These are phyloP conservation scores for Themeda triandra DNA, from an alignment of 176 grass and related monocot genomes.

Conservation along the genomic window DNA sequence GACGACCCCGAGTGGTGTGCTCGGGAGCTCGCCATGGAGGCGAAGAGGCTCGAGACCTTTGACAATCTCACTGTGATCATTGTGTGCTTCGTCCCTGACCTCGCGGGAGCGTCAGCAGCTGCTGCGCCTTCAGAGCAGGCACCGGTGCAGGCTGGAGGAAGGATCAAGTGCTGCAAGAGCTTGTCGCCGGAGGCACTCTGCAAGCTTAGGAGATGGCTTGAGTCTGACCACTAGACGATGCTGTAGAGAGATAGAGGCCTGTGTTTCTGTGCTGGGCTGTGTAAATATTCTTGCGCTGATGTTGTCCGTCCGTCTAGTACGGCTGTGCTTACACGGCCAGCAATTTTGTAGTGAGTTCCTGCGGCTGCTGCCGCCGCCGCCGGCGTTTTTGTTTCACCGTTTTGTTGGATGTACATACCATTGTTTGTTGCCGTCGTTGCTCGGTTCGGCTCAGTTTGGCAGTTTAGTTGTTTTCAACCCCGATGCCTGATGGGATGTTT, in stretches of 20 bases:
- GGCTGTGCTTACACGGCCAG: conserved; percentile 23
- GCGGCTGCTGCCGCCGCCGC: neutral
- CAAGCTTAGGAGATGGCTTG: conserved; percentile 65
- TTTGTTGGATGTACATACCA: conserved; percentile 32
- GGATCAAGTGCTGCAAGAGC: conserved; percentile 57
- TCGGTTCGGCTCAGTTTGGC: neutral
- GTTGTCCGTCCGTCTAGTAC: neutral
- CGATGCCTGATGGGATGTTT: no score
- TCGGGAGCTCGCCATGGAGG: conserved; percentile 67
- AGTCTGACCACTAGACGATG: conserved; percentile 30
- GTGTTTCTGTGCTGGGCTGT: neutral
- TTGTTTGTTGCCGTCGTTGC: neutral
- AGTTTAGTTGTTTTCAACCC: no score
- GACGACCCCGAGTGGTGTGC: conserved; percentile 66
- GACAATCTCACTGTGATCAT: conserved; percentile 82
- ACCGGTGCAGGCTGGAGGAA: neutral
- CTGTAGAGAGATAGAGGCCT: neutral
- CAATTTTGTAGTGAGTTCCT: conserved; percentile 52
- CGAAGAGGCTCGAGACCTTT: conserved; percentile 53
- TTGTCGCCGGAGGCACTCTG: conserved; percentile 63
- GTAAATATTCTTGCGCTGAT: conserved; percentile 17
- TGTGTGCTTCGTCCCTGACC: conserved; percentile 49
- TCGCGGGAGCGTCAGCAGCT: neutral
- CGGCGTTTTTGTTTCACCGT: neutral
- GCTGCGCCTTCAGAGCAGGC: neutral